Percentiles rank a stretch among this genome's conserved stretches.
phyloP scores from a whole-genome alignment of 441 rosid species.

The Gossypium trilobum region DNA sequence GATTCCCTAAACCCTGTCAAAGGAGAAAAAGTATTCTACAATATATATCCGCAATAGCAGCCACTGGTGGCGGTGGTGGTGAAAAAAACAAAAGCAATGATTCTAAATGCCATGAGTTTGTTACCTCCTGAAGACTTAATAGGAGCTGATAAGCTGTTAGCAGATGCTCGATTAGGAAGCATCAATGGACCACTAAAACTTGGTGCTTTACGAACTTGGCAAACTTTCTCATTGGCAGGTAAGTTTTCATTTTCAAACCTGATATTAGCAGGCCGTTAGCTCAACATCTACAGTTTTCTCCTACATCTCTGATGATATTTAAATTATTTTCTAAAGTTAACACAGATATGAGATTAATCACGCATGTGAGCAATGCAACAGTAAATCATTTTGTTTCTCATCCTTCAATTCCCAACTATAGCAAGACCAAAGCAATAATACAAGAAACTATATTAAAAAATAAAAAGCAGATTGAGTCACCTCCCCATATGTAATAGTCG shows the following conservation, averaged over 20 bases:
- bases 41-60: background rate
- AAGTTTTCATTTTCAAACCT: constrained; percentile 65
- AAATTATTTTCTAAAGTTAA: constrained; percentile 4
- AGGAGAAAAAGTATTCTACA: constrained; percentile 12
- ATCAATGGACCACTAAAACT: constrained; percentile 93
- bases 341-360: background rate
- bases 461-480: background rate
- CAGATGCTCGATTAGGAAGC: constrained; percentile 93
- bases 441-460: background rate
- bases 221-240: constrained; percentile 34
- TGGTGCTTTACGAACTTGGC: constrained; percentile 55
- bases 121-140: constrained; percentile 87
- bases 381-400: background rate
- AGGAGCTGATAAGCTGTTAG: constrained; percentile 97
- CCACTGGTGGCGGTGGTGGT: background rate
- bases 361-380: background rate
- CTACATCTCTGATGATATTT: background rate
- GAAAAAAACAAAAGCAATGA: constrained; percentile 11
- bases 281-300: constrained; percentile 1
- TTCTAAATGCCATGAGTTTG: background rate
- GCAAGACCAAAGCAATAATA: background rate
- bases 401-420: constrained; percentile 1
- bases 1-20: constrained; percentile 76
- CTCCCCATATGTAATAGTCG: background rate
- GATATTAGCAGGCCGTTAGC: constrained; percentile 16